These are phyloP conservation scores for Angomonas deanei DNA, from an alignment of 208 protist genomes.

Conservation along the genomic window DNA sequence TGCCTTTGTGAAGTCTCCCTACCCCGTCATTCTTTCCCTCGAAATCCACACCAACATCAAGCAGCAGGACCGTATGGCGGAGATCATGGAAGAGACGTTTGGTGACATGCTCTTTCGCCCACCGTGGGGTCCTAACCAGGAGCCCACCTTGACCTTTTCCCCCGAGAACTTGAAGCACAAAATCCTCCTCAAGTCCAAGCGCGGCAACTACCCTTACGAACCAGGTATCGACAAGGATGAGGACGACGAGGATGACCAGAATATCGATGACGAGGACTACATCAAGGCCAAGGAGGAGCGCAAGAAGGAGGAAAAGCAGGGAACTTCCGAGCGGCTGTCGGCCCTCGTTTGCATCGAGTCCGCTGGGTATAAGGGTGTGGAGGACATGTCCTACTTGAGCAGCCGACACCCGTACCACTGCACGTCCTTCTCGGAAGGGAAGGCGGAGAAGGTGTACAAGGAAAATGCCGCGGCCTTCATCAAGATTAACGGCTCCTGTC, in stretches of 20 bases:
- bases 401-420: slow-evolving; percentile 63
- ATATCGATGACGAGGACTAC: slow-evolving; percentile 21
- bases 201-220: slow-evolving; percentile 20
- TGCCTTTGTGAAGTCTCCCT: slow-evolving; percentile 57
- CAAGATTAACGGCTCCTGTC: slow-evolving; percentile 54
- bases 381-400: slow-evolving; percentile 48
- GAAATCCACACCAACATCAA: slow-evolving; percentile 61
- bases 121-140: slow-evolving; percentile 26
- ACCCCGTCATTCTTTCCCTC: slow-evolving; percentile 78
- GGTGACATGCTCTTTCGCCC: slow-evolving; percentile 47
- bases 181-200: slow-evolving; percentile 66
- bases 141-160: slow-evolving; percentile 35
- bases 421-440: slow-evolving; percentile 56
- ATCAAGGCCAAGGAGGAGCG: slow-evolving; percentile 12
- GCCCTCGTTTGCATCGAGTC: slow-evolving; percentile 62
- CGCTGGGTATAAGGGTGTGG: slow-evolving; percentile 47
- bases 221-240: slow-evolving; percentile 37
- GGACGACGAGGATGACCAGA: slow-evolving; percentile 16
- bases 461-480: slow-evolving; percentile 28
- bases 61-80: slow-evolving; percentile 73
- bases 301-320: slow-evolving; percentile 19
- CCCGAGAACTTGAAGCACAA: slow-evolving; percentile 47
- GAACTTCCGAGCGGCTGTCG: slow-evolving; percentile 35
- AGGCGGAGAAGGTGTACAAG: slow-evolving; percentile 40
- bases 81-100: slow-evolving; percentile 51